Conservation (phyloP, 768 basidiomycete genomes). For the Pisolithus microcarpus region DNA sequence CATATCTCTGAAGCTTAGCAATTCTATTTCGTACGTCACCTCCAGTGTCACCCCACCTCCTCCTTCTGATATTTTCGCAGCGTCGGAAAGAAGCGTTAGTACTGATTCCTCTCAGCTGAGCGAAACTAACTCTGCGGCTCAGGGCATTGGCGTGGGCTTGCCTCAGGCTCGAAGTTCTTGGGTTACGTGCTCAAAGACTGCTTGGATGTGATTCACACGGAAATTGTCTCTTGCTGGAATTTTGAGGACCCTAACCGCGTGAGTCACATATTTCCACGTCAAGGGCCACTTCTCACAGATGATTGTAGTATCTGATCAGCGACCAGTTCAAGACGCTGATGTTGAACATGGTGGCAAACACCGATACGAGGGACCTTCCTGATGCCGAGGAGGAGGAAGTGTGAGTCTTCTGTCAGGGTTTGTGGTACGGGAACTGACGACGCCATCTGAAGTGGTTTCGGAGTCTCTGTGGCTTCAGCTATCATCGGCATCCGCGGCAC, state of each 20-base stretch:
- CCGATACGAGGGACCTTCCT: slow-evolving; percentile 1
- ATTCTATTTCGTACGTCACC: slow-evolving; percentile 1
- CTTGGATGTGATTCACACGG: slow-evolving; percentile 12
- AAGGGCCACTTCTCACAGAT: background rate
- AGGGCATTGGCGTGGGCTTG: slow-evolving; percentile 17
- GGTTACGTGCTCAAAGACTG: slow-evolving; percentile 7
- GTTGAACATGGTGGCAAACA: background rate
- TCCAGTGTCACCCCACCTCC: background rate
- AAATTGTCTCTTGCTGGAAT: slow-evolving; percentile 17
- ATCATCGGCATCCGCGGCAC: background rate
- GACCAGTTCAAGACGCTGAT: slow-evolving; percentile 4
- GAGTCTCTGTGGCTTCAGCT: background rate
- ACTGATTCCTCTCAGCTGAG: background rate
- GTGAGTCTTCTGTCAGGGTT: background rate
- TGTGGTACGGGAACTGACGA: background rate
- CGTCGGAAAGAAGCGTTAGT: slow-evolving; percentile 6
- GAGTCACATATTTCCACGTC: background rate
- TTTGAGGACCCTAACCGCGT: slow-evolving; percentile 9
- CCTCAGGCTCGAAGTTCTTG: slow-evolving; percentile 7
- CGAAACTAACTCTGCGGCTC: background rate
- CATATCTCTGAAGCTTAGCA: slow-evolving; percentile 1
- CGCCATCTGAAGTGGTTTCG: background rate
- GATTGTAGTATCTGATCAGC: slow-evolving; percentile 1
- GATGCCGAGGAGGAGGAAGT: background rate
- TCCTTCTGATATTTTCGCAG: background rate